Conservation (phyloP, 2,329 filamentous ascomycete species). For the Aspergillus candidus region DNA sequence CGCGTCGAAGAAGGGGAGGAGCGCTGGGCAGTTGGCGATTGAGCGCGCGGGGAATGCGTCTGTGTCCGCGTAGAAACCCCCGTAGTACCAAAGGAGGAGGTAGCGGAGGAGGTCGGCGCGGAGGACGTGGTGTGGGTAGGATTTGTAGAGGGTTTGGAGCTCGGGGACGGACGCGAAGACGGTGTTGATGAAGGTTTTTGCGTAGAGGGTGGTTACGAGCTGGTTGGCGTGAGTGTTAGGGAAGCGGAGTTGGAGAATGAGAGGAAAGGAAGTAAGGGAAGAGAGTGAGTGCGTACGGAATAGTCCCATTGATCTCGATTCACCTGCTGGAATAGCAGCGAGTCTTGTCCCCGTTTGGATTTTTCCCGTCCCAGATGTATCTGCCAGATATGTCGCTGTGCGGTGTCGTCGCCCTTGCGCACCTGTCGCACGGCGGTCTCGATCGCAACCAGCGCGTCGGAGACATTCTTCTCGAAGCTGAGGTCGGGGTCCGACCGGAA, state of each 20-base stretch:
- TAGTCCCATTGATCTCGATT: slow-evolving; percentile 25
- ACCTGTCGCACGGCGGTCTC: slow-evolving; percentile 13
- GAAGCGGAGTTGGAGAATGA: no score
- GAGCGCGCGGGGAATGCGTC: slow-evolving; percentile 24
- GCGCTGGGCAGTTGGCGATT: slow-evolving; percentile 25
- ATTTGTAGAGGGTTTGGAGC: slow-evolving; percentile 21
- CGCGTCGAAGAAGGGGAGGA: slow-evolving; percentile 14
- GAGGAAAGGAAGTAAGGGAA: no score
- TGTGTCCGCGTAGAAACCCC: slow-evolving; percentile 32
- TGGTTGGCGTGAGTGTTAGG: slow-evolving; percentile 3
- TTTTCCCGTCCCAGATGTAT: slow-evolving; percentile 19
- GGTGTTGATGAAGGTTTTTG: slow-evolving; percentile 19
- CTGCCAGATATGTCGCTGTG: slow-evolving; percentile 25
- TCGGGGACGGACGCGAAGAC: slow-evolving; percentile 19
- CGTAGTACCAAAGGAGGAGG: slow-evolving; percentile 31
- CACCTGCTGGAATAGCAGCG: slow-evolving; percentile 18
- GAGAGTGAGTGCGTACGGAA: slow-evolving; percentile 11
- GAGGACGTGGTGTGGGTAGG: slow-evolving; percentile 42
- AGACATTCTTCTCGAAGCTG: slow-evolving; percentile 21
- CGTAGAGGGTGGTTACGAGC: slow-evolving; percentile 23
- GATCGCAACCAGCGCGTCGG: slow-evolving; percentile 19
- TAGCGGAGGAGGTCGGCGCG: slow-evolving; percentile 45
- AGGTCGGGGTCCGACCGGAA: slow-evolving; percentile 24
- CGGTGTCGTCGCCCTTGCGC: slow-evolving; percentile 3
- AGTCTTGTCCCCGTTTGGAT: slow-evolving; percentile 18